Conservation (phyloP, 208 protist species). For the Trypanosoma congolense region DNA sequence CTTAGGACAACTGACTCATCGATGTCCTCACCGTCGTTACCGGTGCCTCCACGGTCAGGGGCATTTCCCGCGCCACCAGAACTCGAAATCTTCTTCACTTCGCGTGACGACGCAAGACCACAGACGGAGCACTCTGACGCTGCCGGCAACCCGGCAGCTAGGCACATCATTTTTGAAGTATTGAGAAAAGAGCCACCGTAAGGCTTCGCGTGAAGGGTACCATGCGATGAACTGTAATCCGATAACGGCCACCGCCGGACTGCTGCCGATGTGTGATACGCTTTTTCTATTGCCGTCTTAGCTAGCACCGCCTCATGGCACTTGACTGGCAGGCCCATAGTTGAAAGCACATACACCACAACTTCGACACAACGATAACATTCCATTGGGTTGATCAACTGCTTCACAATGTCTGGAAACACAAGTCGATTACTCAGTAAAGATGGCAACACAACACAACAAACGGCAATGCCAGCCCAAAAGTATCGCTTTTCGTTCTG, state of each 20-base stretch:
- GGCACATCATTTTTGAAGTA: neutral
- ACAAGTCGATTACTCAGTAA: slow-evolving; percentile 24
- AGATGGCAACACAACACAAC: slow-evolving; percentile 45
- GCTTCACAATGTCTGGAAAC: slow-evolving; percentile 1
- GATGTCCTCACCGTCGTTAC: too few species aligned
- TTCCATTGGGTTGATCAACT: slow-evolving; percentile 14
- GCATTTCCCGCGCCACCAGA: slow-evolving; percentile 4
- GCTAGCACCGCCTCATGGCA: slow-evolving; percentile 20
- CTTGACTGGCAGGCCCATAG: slow-evolving; percentile 2
- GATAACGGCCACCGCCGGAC: too few species aligned
- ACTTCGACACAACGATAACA: slow-evolving; percentile 19
- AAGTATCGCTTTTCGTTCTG: slow-evolving; percentile 34
- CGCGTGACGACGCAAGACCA: slow-evolving; percentile 39
- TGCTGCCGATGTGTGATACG: neutral
- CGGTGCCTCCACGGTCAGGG: too few species aligned
- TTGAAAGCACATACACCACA: slow-evolving; percentile 14
- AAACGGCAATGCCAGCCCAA: slow-evolving; percentile 60
- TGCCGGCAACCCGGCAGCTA: slow-evolving; percentile 20
- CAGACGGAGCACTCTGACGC: slow-evolving; percentile 62
- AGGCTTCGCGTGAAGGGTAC: neutral
- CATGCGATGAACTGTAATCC: neutral
- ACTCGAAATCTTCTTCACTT: neutral
- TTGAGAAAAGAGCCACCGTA: neutral
- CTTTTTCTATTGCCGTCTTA: slow-evolving; percentile 8
- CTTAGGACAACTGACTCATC: slow-evolving; percentile 1